Evolutionary conservation across 257 asterid species (phyloP), one percentile per base, ranked within the genome.

Genomic region (Fraxinus americana): DNA sequence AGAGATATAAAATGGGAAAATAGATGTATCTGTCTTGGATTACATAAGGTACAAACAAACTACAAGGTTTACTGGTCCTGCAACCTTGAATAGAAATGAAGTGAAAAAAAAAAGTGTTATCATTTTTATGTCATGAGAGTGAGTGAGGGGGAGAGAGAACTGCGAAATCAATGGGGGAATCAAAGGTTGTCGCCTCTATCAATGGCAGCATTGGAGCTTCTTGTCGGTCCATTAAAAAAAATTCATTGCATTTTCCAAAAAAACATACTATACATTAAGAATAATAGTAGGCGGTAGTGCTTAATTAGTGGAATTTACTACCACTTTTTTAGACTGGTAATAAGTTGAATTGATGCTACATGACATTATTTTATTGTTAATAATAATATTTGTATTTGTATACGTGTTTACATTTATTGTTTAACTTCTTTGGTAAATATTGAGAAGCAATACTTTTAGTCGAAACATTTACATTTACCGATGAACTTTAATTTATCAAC

Each of bases 111-210:
- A 23, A 16, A 57, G 67, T 8, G 50, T n/a, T n/a, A 43, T 11
- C 25, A 70, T 32, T 32, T 75, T 29, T 77, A 59, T 36, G 81
- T 81, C 34, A 30, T 66, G 32, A 38, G 43, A 71, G 81, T 59
- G 45, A 59, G 36, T 13, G 54, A 45, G n/a, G 1, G 63, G 36
- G 71, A 73, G 71, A 77, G 77, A 78, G 11, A 38, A 23, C 16
- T 74, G 75, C 32, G 80, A 67, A 39, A 41, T 27, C 17, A 36
- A 69, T 41, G 73, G 38, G 75, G 65, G 34, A 79, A 79, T 48
- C 74, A 36, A 71, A 72, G 75, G 76, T 19, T 82, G 86, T 82
- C 84, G 84, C 72, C 82, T 80, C 74, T 71, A 79, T 48, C 54
- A 29, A 67, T 45, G 77, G 73, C 73, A 81, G 77, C 75, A 67